A percentile compares a stretch with the other conserved stretches of the same genome.
These are phyloP conservation scores for Candida glucosophila DNA, from an alignment of 1,139 yeast genomes.

Conservation along the genomic window DNA sequence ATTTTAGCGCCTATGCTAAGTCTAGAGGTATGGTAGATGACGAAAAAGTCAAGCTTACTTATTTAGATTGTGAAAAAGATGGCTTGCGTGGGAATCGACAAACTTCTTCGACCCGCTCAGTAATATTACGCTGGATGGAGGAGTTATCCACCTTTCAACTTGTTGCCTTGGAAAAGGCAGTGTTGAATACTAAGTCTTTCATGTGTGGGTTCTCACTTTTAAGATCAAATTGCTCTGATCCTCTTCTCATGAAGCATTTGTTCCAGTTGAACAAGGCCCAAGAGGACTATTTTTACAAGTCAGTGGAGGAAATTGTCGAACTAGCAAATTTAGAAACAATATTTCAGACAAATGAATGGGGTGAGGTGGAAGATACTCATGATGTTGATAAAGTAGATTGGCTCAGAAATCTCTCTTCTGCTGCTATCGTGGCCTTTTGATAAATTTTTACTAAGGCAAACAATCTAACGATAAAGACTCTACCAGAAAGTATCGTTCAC, in stretches of 20 bases:
- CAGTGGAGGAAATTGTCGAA: slow-evolving; percentile 67
- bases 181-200: slow-evolving; percentile 77
- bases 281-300: slow-evolving; percentile 21
- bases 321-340: slow-evolving; percentile 77
- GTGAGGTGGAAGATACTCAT: slow-evolving; percentile 97
- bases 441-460: too few species aligned
- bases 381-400: slow-evolving; percentile 91
- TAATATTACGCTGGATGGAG: slow-evolving; percentile 60
- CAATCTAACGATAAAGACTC: too few species aligned
- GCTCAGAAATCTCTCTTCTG: slow-evolving; percentile 71
- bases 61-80: slow-evolving; percentile 70
- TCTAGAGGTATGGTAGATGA: slow-evolving; percentile 17
- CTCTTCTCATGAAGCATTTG: slow-evolving; percentile 12
- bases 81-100: slow-evolving; percentile 81
- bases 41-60: slow-evolving; percentile 31
- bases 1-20: slow-evolving; percentile 40
- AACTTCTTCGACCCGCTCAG: slow-evolving; percentile 45
- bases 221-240: slow-evolving; percentile 27
- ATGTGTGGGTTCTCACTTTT: slow-evolving; percentile 55
- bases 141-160: slow-evolving; percentile 64
- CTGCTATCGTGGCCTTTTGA: slow-evolving; percentile 47
- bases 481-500: too few species aligned
- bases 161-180: slow-evolving; percentile 83
- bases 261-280: slow-evolving; percentile 29
- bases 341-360: slow-evolving; percentile 87